Evolutionary conservation across 495 filamentous ascomycete genomes (phyloP).

Genomic region (Pseudevernia furfuracea): DNA sequence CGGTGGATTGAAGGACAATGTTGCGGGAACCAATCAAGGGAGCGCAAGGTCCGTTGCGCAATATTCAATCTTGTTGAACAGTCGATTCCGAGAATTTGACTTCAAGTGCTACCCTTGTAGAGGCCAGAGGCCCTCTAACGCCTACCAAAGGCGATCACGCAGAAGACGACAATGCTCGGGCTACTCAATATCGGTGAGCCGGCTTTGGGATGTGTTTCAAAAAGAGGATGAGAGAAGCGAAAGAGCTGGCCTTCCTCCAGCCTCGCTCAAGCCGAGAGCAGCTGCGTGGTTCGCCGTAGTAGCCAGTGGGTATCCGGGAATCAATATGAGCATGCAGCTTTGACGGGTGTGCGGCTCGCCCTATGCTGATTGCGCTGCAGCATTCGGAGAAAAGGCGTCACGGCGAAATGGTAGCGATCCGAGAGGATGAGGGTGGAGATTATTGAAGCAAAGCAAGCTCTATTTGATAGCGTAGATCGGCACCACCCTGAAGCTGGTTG

Average conservation of each 20-base stretch:
- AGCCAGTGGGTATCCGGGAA: background rate
- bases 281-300: background rate
- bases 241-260: background rate
- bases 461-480: constrained; percentile 5
- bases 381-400: background rate
- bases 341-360: constrained; percentile 2
- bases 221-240: background rate
- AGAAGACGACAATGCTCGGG: constrained; percentile 1
- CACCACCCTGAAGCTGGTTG: constrained; percentile 4
- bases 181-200: background rate
- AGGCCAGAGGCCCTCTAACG: background rate
- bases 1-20: background rate
- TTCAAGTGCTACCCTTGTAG: background rate
- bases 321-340: constrained; percentile 7
- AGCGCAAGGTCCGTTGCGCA: background rate
- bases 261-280: background rate
- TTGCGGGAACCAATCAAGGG: background rate
- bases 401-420: background rate
- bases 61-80: background rate
- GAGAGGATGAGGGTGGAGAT: background rate
- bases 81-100: background rate
- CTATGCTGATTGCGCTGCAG: background rate
- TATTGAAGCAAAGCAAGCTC: constrained; percentile 7
- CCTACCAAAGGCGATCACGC: background rate
- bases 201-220: background rate